These are phyloP conservation scores for Fusarium liriodendri DNA, from an alignment of 2,329 filamentous ascomycete genomes.

Conservation along the genomic window DNA sequence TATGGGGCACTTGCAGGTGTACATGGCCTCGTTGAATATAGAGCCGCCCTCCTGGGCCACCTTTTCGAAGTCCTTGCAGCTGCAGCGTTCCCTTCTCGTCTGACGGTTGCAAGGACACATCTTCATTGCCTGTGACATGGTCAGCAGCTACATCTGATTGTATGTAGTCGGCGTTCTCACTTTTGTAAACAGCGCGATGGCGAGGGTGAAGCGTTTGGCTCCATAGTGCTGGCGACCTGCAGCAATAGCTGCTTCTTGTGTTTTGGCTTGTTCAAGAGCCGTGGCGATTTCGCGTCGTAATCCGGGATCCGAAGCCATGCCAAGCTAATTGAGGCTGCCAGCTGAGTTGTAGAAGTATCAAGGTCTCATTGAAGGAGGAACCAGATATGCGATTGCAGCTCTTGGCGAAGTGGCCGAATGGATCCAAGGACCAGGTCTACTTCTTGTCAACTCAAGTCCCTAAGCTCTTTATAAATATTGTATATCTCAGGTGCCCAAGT, in stretches of 20 bases:
- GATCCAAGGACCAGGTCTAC: not conserved
- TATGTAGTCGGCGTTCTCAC: conserved; percentile 32
- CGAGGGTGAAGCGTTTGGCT: conserved; percentile 48
- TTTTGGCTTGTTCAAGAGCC: conserved; percentile 17
- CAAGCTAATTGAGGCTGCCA: not conserved
- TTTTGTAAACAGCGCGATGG: conserved; percentile 52
- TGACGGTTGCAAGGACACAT: conserved; percentile 49
- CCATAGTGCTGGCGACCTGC: conserved; percentile 50
- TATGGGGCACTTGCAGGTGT: conserved; percentile 51
- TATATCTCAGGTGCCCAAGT: not conserved
- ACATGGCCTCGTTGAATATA: conserved; percentile 57
- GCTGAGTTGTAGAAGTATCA: not conserved
- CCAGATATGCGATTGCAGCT: not conserved
- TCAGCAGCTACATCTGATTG: not conserved
- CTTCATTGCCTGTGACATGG: conserved; percentile 50
- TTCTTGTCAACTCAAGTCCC: not conserved
- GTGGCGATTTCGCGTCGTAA: conserved; percentile 25
- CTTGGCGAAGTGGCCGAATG: not conserved
- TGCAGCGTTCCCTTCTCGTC: conserved; percentile 51
- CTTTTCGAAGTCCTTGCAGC: conserved; percentile 54
- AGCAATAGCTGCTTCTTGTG: conserved; percentile 46
- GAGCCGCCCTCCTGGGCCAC: conserved; percentile 47
- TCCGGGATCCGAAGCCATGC: not conserved
- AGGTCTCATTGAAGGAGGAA: not conserved
- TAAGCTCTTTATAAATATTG: not conserved